phyloP scores from a whole-genome alignment of 371 early-diverging fungal species.

The Globomyces sp. region DNA sequence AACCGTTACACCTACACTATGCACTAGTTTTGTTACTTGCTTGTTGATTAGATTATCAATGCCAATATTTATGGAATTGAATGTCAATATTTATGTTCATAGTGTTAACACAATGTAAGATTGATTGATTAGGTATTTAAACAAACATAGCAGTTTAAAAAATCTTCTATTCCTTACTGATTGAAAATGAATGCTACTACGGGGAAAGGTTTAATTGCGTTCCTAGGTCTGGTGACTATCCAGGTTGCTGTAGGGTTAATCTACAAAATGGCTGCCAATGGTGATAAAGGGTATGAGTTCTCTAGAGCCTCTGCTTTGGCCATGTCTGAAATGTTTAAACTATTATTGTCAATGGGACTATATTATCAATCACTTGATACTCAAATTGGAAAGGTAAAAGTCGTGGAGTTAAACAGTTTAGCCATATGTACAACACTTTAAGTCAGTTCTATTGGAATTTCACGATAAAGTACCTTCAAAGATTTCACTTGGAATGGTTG shows the following conservation, averaged over 20 bases:
- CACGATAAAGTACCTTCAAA: neutral
- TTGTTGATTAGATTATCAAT: no score
- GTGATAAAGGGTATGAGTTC: conserved; percentile 17
- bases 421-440: no score
- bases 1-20: no score
- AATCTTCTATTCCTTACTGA: no score
- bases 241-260: conserved; percentile 12
- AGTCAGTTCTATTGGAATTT: no score
- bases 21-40: no score
- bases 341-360: conserved; percentile 7
- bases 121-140: no score
- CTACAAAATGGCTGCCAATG: conserved; percentile 8
- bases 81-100: no score
- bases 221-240: neutral
- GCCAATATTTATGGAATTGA: no score
- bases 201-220: neutral
- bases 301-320: conserved; percentile 13
- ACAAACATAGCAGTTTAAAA: no score
- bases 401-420: neutral
- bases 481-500: neutral
- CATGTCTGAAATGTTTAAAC: conserved; percentile 12
- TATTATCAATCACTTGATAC: neutral
- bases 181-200: no score
- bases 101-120: no score
- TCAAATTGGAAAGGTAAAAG: neutral